phyloP scores from a whole-genome alignment of 345 rosid genomes.

The Anastatica hierochuntica region DNA sequence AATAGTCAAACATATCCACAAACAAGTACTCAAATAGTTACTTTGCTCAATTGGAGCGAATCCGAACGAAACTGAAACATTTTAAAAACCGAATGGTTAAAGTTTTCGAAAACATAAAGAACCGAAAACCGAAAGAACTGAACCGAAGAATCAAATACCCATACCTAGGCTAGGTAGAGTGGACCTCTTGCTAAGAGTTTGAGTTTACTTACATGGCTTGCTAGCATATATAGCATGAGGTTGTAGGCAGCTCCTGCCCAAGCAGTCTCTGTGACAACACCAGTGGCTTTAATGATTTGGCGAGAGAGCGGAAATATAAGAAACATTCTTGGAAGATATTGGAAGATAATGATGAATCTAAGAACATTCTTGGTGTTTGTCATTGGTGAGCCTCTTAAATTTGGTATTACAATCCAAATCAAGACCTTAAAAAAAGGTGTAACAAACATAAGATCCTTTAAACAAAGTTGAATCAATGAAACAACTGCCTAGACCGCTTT shows the following conservation, averaged over 20 bases:
- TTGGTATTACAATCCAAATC: constrained; percentile 73
- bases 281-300: constrained; percentile 71
- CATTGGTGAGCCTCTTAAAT: constrained; percentile 64
- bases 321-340: constrained; percentile 65
- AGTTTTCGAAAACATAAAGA: no score
- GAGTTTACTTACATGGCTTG: constrained; percentile 76
- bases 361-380: constrained; percentile 75
- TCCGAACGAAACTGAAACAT: no score
- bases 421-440: constrained; percentile 51
- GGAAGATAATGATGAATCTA: constrained; percentile 72
- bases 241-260: constrained; percentile 97
- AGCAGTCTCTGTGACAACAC: constrained; percentile 83
- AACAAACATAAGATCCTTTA: neutral
- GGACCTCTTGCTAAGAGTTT: neutral
- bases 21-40: no score
- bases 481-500: neutral
- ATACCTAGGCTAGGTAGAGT: no score
- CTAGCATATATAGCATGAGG: constrained; percentile 84
- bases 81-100: no score
- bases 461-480: neutral
- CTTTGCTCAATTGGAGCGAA: no score
- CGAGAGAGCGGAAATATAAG: constrained; percentile 71
- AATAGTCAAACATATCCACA: no score
- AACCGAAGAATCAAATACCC: no score
- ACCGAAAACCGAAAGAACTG: no score